Base-by-base conservation (phyloP, 805 yeast genomes). In the Limtongozyma cylindracea region DNA sequence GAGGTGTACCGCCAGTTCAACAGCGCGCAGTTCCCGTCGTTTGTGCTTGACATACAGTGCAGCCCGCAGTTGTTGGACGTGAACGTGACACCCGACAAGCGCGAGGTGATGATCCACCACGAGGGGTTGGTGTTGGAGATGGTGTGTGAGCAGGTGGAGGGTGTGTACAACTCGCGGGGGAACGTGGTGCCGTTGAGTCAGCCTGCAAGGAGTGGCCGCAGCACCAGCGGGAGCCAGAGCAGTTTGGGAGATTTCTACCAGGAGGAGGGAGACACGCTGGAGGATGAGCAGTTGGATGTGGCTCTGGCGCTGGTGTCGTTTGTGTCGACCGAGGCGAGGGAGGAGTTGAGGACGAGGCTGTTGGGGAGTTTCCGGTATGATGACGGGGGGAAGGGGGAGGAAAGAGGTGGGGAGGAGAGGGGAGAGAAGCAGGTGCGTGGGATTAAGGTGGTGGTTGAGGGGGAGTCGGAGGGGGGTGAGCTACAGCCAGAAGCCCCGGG, bases 71-170 rank as follows among this genome's bases (percentile, higher is more conserved):
- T 50, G 18, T 27, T 70, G n/a, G 98, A 88, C 43, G 54, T 88
- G 11, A 88, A 88, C 41, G 73, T 88, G 1, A 69, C 93, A 0
- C 96, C 98, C 0, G 95, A 88, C 39, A 88, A 88, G 38, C 51
- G 84, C 23, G 60, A 65, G 3, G 53, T 82, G 2, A 37, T 74
- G 33, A 37, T 80, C 2, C 78, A 69, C 26, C 52, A 65, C 28
- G 95, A 82, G 39, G 38, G 42, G 3, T 38, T 45, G n/a, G 37
- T 82, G 2, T 31, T 72, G 4, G 72, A 67, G 16, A 43, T 45
- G 2, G 29, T 84, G 4, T 49, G 62, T 23, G 58, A 50, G n/a
- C 39, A 48, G n/a, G 32, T 82, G 10, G 32, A 36, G 0, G 37
- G 39, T 1, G 53, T 58, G 25, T 76, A 59, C 33, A 52, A 58